A percentile compares a stretch with the other conserved stretches of the same genome.
Evolutionary conservation across 1,284 basidiomycete genomes (phyloP).

Genomic region (Ceratobasidium papillatum): DNA sequence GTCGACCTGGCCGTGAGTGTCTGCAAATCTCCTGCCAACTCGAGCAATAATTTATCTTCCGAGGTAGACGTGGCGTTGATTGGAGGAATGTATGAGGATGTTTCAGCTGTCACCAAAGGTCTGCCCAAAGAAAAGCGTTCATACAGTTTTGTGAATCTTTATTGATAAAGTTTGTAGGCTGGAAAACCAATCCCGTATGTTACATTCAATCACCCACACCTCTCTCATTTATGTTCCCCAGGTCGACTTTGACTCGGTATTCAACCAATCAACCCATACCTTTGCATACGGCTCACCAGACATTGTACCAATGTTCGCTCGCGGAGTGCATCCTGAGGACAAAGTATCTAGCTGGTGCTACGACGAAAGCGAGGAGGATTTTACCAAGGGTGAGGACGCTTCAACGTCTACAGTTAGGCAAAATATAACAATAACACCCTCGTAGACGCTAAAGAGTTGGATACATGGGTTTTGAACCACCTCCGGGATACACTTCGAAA

Average conservation of each 20-base stretch:
- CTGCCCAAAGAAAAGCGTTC: conserved; percentile 45
- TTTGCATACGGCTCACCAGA: conserved; percentile 91
- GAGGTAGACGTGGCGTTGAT: conserved; percentile 76
- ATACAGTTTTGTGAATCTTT: not conserved
- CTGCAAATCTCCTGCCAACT: not conserved
- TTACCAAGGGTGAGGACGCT: conserved; percentile 70
- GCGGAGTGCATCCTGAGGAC: conserved; percentile 69
- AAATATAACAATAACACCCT: conserved; percentile 4
- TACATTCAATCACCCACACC: no score
- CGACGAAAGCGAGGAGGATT: conserved; percentile 81
- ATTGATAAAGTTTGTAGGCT: conserved; percentile 60
- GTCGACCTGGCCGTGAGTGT: conserved; percentile 75
- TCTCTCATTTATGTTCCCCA: conserved; percentile 48
- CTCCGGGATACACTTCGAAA: conserved; percentile 69
- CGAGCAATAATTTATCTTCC: not conserved
- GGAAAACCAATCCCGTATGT: conserved; percentile 87
- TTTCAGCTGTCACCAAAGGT: conserved; percentile 87
- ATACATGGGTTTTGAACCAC: conserved; percentile 81
- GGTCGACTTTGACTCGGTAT: conserved; percentile 89
- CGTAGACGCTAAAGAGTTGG: conserved; percentile 78
- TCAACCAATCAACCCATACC: conserved; percentile 82
- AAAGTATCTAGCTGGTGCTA: conserved; percentile 82
- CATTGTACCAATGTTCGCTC: conserved; percentile 88
- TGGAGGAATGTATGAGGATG: conserved; percentile 93
- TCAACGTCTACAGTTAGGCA: not conserved